A percentile compares a stretch with the other conserved stretches of the same genome.
Conservation (phyloP, 495 filamentous ascomycete species). For the Tuber umbilicatum region DNA sequence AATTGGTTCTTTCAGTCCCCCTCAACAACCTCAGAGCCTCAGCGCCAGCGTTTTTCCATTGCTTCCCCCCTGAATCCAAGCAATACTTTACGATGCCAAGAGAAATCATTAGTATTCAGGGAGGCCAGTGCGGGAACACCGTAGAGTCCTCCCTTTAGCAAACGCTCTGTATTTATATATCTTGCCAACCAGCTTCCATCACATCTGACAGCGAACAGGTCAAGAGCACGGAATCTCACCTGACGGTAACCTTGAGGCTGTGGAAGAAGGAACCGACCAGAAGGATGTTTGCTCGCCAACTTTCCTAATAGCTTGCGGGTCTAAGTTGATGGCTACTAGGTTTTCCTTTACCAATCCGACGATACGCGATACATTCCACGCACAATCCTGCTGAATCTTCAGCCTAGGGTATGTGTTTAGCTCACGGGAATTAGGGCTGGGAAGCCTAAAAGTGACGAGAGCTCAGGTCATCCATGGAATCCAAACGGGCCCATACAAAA, state of each 20-base stretch:
- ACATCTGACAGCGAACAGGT: slow-evolving; percentile 41
- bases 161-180: slow-evolving; percentile 39
- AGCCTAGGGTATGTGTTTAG: slow-evolving; percentile 64
- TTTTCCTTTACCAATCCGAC: slow-evolving; percentile 96
- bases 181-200: slow-evolving; percentile 18
- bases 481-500: slow-evolving; percentile 85
- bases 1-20: too few relatives aligned
- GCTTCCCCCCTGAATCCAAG: not conserved
- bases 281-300: slow-evolving; percentile 63
- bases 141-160: slow-evolving; percentile 42
- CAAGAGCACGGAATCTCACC: slow-evolving; percentile 96
- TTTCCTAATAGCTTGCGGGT: not conserved
- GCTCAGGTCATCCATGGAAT: slow-evolving; percentile 77
- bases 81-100: slow-evolving; percentile 48
- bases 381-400: slow-evolving; percentile 89
- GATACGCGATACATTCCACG: slow-evolving; percentile 97
- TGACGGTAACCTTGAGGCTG: slow-evolving; percentile 92
- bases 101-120: slow-evolving; percentile 98
- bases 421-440: not conserved
- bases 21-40: slow-evolving; percentile 9
- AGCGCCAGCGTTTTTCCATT: slow-evolving; percentile 10
- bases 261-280: slow-evolving; percentile 90
- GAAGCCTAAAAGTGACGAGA: not conserved
- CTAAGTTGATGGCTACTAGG: slow-evolving; percentile 9
- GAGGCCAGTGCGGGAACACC: slow-evolving; percentile 93